These are phyloP conservation scores for Hemileia vastatrix DNA, from an alignment of 1,284 basidiomycete genomes.

Conservation along the genomic window DNA sequence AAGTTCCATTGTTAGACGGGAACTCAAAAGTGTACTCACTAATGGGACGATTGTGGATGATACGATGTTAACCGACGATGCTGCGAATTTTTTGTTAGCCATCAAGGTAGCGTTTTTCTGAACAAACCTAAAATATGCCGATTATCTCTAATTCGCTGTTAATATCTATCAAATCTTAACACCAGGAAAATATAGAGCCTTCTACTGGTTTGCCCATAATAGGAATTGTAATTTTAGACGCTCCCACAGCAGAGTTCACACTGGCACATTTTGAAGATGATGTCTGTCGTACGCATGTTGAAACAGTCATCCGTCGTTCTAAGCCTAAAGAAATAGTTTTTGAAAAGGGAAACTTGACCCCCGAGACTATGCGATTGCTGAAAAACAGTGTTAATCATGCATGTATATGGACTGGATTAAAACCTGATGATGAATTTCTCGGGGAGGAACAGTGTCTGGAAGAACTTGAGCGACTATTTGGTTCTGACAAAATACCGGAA, in stretches of 20 bases:
- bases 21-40: slow-evolving; percentile 90
- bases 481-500: slow-evolving; percentile 53
- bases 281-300: slow-evolving; percentile 79
- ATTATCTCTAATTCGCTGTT: not conserved
- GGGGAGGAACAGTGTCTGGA: slow-evolving; percentile 60
- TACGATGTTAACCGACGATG: slow-evolving; percentile 77
- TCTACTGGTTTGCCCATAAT: slow-evolving; percentile 50
- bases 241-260: slow-evolving; percentile 90
- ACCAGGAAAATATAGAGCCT: slow-evolving; percentile 24
- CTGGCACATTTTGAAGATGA: slow-evolving; percentile 84
- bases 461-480: slow-evolving; percentile 59
- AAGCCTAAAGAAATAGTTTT: slow-evolving; percentile 85
- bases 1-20: slow-evolving; percentile 50
- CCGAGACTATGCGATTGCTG: slow-evolving; percentile 66
- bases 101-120: slow-evolving; percentile 60
- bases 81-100: slow-evolving; percentile 87
- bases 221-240: slow-evolving; percentile 88
- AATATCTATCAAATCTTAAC: slow-evolving; percentile 3
- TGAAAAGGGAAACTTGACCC: slow-evolving; percentile 78
- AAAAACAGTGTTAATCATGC: slow-evolving; percentile 65
- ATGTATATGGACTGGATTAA: slow-evolving; percentile 76
- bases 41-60: slow-evolving; percentile 93
- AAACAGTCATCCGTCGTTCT: slow-evolving; percentile 84
- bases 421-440: slow-evolving; percentile 68
- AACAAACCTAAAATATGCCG: not conserved